Conservation (phyloP, 2,329 filamentous ascomycete species). For the Sporothrix curviconia region DNA sequence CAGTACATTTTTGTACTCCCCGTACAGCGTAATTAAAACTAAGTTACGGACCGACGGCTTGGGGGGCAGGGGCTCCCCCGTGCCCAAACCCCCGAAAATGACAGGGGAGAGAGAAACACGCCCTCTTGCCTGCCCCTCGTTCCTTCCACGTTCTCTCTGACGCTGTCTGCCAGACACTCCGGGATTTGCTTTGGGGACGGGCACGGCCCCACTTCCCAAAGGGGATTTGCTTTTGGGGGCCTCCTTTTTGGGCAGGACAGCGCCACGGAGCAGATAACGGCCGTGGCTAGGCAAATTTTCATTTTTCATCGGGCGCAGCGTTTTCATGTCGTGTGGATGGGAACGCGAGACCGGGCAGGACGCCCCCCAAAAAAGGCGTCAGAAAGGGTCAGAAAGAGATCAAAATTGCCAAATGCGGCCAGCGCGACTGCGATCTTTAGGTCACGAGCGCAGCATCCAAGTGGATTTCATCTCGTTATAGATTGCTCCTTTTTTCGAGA, state of each 20-base stretch:
- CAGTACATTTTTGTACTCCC: too few species aligned
- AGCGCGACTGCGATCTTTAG: slow-evolving; percentile 1
- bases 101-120: too few species aligned
- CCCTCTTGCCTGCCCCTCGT: too few species aligned
- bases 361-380: neutral
- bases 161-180: slow-evolving; percentile 10
- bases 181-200: slow-evolving; percentile 11
- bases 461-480: slow-evolving; percentile 18
- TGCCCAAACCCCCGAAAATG: too few species aligned
- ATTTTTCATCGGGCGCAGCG: too few species aligned
- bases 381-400: neutral
- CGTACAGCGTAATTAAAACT: too few species aligned
- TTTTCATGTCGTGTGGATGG: too few species aligned
- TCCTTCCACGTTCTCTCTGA: neutral
- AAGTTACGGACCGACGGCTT: too few species aligned
- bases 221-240: slow-evolving; percentile 8
- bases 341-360: too few species aligned
- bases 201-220: neutral
- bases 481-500: slow-evolving; percentile 19
- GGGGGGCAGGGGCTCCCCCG: too few species aligned
- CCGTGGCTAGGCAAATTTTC: too few species aligned
- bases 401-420: slow-evolving; percentile 1
- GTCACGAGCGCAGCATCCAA: slow-evolving; percentile 10
- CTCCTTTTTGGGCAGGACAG: neutral
- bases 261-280: slow-evolving; percentile 8